A percentile compares a stretch with the other conserved stretches of the same genome.
phyloP scores from a whole-genome alignment of 306 rosid genomes.

The Malus sieversii region DNA sequence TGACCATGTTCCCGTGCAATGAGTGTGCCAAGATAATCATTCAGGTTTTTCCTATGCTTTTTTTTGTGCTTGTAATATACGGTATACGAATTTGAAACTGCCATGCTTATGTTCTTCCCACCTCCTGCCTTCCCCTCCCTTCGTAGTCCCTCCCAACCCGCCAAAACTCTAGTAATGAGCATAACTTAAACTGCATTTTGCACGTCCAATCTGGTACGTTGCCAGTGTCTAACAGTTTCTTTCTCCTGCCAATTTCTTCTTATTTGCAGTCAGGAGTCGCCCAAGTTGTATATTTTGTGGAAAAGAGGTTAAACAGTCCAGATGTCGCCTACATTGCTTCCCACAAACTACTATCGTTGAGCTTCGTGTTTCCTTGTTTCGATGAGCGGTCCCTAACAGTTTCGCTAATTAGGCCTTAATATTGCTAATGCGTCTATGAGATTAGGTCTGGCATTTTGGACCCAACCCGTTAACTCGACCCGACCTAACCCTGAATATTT shows the following conservation, averaged over 20 bases:
- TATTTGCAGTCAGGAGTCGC: constrained; percentile 74
- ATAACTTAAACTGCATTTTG: not conserved
- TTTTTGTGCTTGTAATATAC: not conserved
- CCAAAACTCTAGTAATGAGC: not conserved
- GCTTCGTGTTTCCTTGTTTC: not conserved
- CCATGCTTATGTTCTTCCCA: not conserved
- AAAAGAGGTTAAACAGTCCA: constrained; percentile 62
- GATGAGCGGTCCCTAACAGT: not conserved
- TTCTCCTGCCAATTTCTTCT: not conserved
- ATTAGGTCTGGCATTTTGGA: not conserved
- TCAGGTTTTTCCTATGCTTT: constrained; percentile 50
- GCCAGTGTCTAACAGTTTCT: too few relatives aligned
- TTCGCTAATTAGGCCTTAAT: not conserved
- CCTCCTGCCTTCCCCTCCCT: not conserved
- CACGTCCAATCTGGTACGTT: not conserved
- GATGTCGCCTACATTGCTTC: constrained; percentile 61
- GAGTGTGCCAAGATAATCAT: constrained; percentile 92
- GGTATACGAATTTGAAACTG: not conserved
- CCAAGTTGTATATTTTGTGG: constrained; percentile 76
- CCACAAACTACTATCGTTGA: constrained; percentile 61
- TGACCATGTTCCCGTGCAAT: constrained; percentile 88
- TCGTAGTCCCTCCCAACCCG: not conserved
- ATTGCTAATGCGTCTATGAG: not conserved
- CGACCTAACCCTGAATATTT: too few relatives aligned
- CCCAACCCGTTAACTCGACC: too few relatives aligned